Conservation (phyloP, 1,139 yeast genomes). For the Scheffersomyces stambukii region DNA sequence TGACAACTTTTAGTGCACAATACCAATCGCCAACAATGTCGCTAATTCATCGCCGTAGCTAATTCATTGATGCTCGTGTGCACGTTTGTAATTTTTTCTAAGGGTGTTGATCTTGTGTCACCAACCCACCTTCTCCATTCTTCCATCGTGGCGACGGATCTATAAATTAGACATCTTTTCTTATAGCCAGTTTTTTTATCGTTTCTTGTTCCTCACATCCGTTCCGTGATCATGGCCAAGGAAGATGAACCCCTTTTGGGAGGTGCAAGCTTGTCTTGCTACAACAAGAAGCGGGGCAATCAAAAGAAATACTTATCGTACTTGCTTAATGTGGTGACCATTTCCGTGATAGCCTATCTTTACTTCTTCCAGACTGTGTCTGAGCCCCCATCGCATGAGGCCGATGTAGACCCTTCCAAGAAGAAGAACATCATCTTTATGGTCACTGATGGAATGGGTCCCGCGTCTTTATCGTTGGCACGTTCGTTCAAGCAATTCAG, state of each 20-base stretch:
- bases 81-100: too few relatives aligned
- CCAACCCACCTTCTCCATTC: too few relatives aligned
- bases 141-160: too few relatives aligned
- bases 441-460: constrained; percentile 94
- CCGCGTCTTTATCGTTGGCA: constrained; percentile 72
- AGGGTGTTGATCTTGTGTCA: too few relatives aligned
- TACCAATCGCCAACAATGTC: too few relatives aligned
- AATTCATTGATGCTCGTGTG: too few relatives aligned
- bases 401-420: constrained; percentile 9
- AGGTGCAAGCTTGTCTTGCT: constrained; percentile 9
- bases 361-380: constrained; percentile 8
- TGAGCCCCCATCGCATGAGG: not conserved
- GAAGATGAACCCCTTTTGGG: constrained; percentile 14
- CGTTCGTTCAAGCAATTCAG: constrained; percentile 63
- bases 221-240: too few relatives aligned
- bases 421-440: constrained; percentile 70
- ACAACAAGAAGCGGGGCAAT: constrained; percentile 7
- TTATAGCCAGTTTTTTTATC: too few relatives aligned
- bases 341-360: constrained; percentile 10
- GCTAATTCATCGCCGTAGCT: too few relatives aligned
- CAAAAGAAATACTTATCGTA: constrained; percentile 8
- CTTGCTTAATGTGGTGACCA: constrained; percentile 10
- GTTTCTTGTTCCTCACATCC: constrained; percentile 1
- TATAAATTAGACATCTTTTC: too few relatives aligned
- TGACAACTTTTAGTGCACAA: constrained; percentile 10